These are phyloP conservation scores for Orbilia blumenaviensis DNA, from an alignment of 2,329 filamentous ascomycete genomes.

Conservation along the genomic window DNA sequence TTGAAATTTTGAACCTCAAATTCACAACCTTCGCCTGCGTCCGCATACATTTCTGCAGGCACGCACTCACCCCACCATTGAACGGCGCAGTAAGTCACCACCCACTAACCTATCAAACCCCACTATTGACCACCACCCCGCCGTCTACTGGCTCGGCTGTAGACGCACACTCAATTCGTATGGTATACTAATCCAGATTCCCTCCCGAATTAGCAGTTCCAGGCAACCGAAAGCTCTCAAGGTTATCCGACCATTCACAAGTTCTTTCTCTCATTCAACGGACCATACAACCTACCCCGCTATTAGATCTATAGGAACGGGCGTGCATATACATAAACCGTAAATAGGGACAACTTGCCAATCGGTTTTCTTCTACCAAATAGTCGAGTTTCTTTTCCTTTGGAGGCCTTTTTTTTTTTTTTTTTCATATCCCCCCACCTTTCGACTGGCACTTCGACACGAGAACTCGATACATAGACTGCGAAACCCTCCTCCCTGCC, in stretches of 20 bases:
- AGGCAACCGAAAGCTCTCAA: constrained; percentile 28
- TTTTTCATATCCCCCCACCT: too few relatives aligned
- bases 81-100: constrained; percentile 11
- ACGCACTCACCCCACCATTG: constrained; percentile 35
- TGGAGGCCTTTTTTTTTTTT: not conserved
- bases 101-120: constrained; percentile 18
- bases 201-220: constrained; percentile 33
- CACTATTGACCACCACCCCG: constrained; percentile 4
- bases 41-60: constrained; percentile 11
- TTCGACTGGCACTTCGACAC: too few relatives aligned
- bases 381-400: not conserved
- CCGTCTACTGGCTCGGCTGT: constrained; percentile 5
- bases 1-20: constrained; percentile 10
- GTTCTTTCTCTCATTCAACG: not conserved
- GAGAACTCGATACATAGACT: constrained; percentile 5
- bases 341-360: not conserved
- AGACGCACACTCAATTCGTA: constrained; percentile 16
- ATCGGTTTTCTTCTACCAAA: constrained; percentile 3
- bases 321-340: not conserved
- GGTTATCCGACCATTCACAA: not conserved
- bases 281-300: constrained; percentile 8
- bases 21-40: constrained; percentile 24
- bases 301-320: not conserved
- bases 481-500: too few relatives aligned
- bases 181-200: constrained; percentile 16